Base-by-base conservation (phyloP, 805 yeast species). In the Barnettozyma populi region DNA sequence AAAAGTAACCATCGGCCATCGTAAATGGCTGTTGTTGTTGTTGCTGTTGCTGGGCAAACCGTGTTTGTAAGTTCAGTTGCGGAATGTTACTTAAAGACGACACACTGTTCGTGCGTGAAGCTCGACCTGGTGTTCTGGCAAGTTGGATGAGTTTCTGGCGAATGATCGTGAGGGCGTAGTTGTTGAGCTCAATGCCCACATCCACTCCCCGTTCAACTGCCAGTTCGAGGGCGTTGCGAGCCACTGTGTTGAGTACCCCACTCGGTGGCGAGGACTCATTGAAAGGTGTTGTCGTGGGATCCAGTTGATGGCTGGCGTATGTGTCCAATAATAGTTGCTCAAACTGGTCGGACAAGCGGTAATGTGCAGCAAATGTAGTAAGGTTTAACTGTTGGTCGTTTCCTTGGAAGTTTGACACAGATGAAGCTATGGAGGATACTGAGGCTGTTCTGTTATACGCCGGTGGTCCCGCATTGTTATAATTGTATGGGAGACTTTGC, bases 211-310 rank as follows among this genome's bases (percentile, higher is more conserved):
- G 52, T 5, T 49, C 57, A 27, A 63, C 56, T 0, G 75, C 71
- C 41, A 54, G 50, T 49, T 69, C 67, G 27, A 78, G 64, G 24
- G 84, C 74, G 38, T 76, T 72, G 55, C 79, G 80, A 7, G 86
- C 76, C 0, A 82, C 82, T 45, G 72, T 71, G 37, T 80, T 79
- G 19, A 82, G 70, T 4, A 84, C 73, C 1, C 89, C 89, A 1
- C 82, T 73, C 0, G 90, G 89, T 7, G 89, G 90, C 56, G 76
- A 75, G 37, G 70, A 61, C 16, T 78, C 75, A 52, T 82, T 82
- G 58, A 84, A 84, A 0, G 90, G 90, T 0, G 90, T 83, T 7
- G 74, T 69, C 31, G 79, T 76, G 7, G 90, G 89, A 55, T 75
- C 79, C 42, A 70, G 70, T 14, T 76, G 72, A 47, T 76, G 69